Conservation (phyloP, 176 grass and related monocot genomes). For the Panicum miliaceum region DNA sequence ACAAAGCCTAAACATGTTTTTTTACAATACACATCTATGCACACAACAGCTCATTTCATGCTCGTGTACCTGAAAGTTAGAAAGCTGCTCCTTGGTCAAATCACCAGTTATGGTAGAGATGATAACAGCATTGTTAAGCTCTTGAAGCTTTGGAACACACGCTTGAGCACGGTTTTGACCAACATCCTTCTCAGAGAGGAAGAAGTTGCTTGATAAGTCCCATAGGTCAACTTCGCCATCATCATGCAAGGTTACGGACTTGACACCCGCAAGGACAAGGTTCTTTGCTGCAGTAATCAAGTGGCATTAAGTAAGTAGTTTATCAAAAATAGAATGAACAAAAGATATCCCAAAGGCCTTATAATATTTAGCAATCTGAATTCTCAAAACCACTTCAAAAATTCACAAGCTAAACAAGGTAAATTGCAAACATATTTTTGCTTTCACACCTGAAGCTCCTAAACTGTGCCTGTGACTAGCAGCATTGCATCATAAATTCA, state of each 20-base stretch:
- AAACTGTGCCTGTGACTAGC: neutral
- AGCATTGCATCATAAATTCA: neutral
- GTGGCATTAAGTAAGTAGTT: neutral
- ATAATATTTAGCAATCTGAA: neutral
- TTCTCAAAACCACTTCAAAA: neutral
- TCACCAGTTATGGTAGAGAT: constrained; percentile 59
- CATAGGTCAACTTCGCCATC: constrained; percentile 73
- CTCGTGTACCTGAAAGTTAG: constrained; percentile 69
- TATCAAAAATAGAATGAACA: neutral
- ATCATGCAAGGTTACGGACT: constrained; percentile 78
- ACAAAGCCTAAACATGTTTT: neutral
- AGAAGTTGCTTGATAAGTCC: constrained; percentile 88
- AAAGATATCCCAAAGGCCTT: neutral
- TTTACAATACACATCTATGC: neutral
- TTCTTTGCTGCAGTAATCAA: constrained; percentile 75
- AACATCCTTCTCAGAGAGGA: constrained; percentile 81
- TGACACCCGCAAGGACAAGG: constrained; percentile 81
- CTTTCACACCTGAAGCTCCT: neutral
- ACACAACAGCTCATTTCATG: neutral
- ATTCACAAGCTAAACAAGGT: constrained; percentile 1
- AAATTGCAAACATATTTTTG: neutral
- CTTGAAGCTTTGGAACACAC: constrained; percentile 73
- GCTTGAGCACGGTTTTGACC: constrained; percentile 63
- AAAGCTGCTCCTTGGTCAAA: constrained; percentile 73
- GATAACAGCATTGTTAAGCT: constrained; percentile 84